Evolutionary conservation across 1,139 yeast species (phyloP), one percentile per base, ranked within the genome.

Genomic region (Yamadazyma membranifaciens): DNA sequence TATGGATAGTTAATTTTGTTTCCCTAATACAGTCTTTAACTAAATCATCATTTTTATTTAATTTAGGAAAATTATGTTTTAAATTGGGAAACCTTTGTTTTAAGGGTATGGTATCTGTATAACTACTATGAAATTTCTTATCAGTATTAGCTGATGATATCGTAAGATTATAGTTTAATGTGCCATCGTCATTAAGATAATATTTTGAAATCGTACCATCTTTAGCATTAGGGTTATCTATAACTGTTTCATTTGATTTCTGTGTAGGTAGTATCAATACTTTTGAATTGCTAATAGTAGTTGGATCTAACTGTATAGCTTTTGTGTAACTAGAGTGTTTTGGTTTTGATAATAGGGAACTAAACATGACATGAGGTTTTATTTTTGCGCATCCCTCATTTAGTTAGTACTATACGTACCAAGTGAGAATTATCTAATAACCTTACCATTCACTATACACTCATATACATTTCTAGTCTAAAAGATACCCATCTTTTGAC

Each of bases 21-120:
- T 66, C 70, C 9, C 52, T 53, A 1, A 68, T 45, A 34, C 66
- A 58, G 5, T 44, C 42, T 31, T 44, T 50, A 22, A 66, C 45
- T 1, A 62, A 49, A 20, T 59, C 62, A 42, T 68, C 68, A 5
- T 64, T 64, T 39, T 65, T 52, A 2, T 56, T 58, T 36, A 59
- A 55, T 17, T 69, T 55, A 1, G 78, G 78, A 42, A 72, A 72
- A 40, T 60, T 57, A 43, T 71, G 77, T 28, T 61, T 63, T 42
- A 72, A 54, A 36, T 66, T 61, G 12, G 77, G 77, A 42, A 54
- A 69, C 39, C 63, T 54, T 36, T 52, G 51, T 45, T 72, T 72
- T 36, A 72, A 54, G 0, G 77, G 76, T 4, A 72, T 60, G 1
- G 76, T 71, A 34, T 67, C 73, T 38, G 65, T 67, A 44, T 60